These are phyloP conservation scores for Alternaria incomplexa DNA, from an alignment of 2,329 filamentous ascomycete species.

Conservation along the genomic window DNA sequence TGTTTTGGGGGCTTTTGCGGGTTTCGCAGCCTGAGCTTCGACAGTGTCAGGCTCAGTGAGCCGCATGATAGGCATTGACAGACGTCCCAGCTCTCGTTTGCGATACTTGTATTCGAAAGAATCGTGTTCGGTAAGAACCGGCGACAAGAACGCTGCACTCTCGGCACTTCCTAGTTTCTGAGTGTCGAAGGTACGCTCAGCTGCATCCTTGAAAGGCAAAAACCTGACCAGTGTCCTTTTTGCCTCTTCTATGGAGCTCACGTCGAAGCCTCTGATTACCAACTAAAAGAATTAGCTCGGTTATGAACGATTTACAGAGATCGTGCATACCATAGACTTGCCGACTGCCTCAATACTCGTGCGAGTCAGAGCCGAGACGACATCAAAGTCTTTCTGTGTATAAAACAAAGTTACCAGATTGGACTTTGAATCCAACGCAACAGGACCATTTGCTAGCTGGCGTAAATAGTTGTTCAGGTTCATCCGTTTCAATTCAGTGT, in stretches of 20 bases:
- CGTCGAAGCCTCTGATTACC: slow-evolving; percentile 34
- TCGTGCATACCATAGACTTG: slow-evolving; percentile 24
- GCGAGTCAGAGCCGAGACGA: slow-evolving; percentile 30
- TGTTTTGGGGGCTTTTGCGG: neutral
- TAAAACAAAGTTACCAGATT: slow-evolving; percentile 17
- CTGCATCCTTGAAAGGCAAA: slow-evolving; percentile 27
- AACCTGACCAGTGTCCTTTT: slow-evolving; percentile 35
- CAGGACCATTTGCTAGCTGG: slow-evolving; percentile 12
- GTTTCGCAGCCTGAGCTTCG: neutral
- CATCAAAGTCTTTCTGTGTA: slow-evolving; percentile 20
- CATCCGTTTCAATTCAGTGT: slow-evolving; percentile 22
- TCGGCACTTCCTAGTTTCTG: slow-evolving; percentile 18
- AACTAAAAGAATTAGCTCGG: slow-evolving; percentile 25
- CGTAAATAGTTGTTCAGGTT: slow-evolving; percentile 30
- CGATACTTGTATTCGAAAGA: slow-evolving; percentile 33
- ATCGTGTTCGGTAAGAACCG: slow-evolving; percentile 22
- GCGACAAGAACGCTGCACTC: slow-evolving; percentile 21
- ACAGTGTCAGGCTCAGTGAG: neutral
- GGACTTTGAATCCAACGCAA: slow-evolving; percentile 1
- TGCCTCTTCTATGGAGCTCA: slow-evolving; percentile 33
- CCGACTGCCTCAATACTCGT: slow-evolving; percentile 26
- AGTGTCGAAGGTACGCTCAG: slow-evolving; percentile 24
- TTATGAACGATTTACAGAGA: neutral
- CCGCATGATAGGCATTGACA: slow-evolving; percentile 25
- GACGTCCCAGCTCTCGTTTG: slow-evolving; percentile 30